Base-by-base conservation (phyloP, 2,329 filamentous ascomycete genomes). In the Penicillium fuscoglaucum region DNA sequence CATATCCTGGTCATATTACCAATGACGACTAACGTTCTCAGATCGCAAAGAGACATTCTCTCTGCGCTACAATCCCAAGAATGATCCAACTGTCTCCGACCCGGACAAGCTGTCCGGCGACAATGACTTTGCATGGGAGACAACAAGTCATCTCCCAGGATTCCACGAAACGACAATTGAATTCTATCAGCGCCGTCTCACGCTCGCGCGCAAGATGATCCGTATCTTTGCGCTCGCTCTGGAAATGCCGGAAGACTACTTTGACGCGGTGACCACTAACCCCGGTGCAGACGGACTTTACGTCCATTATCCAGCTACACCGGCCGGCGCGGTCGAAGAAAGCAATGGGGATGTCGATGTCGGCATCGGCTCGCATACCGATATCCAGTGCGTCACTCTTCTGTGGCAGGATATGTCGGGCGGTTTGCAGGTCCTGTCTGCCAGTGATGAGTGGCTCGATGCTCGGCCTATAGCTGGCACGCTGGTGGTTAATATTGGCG, bases 191-290 rank as follows among this genome's bases (percentile, higher is more conserved):
- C 53, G 21, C 0, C 60, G 68, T 39, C 73, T 87, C 12, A 72
- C 63, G 0, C 74, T 87, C 1, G 80, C 83, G 0, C 76, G 84
- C 24, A 77, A 75, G 37, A 68, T 87, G 33, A 78, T 83, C 2
- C 74, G 76, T 5, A 72, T 79, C 7, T 85, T 87, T 63, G 84
- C 84, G 0, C 73, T 87, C 3, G 80, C 80, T 5, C 74, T 87
- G 2, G 78, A 79, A 12, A 72, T 87, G 4, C 76, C 79, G 0
- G 84, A 87, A 64, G 66, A 78, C 35, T 81, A 82, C 55, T 86
- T 87, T 65, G 83, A 86, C 59, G 71, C 72, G 3, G 80, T 84
- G 53, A 79, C 81, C 19, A 80, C 77, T 0, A 79, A 82, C 61
- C 84, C 84, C 0, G 83, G 74, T 0, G 71, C 74, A 1, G 76